These are phyloP conservation scores for Vanrija pseudolonga DNA, from an alignment of 1,284 basidiomycete species.

Conservation along the genomic window DNA sequence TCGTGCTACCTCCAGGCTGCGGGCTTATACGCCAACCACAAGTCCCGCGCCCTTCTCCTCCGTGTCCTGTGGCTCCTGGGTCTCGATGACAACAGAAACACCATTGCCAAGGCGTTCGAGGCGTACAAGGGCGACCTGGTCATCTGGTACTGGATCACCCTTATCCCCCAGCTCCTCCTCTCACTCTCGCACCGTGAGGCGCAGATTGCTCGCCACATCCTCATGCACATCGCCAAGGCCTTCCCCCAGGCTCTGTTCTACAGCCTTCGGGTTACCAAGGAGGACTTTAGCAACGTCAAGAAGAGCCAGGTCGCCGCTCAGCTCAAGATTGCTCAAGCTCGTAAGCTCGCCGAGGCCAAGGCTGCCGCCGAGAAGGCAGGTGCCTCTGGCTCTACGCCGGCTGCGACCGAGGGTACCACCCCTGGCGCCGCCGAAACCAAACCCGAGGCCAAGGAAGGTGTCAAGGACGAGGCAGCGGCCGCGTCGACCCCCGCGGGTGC, in stretches of 20 bases:
- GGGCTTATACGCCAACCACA: constrained; percentile 90
- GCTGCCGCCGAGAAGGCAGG: constrained; percentile 38
- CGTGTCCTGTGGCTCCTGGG: constrained; percentile 96
- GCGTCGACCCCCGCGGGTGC: constrained; percentile 12
- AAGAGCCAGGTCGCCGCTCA: constrained; percentile 31
- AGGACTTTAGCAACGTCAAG: constrained; percentile 65
- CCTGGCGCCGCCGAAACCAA: constrained; percentile 13
- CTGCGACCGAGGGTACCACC: constrained; percentile 33
- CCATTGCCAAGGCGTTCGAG: constrained; percentile 85
- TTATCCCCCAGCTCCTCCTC: constrained; percentile 92
- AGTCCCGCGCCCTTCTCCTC: constrained; percentile 85
- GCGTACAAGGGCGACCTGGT: constrained; percentile 95
- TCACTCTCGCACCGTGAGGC: constrained; percentile 89
- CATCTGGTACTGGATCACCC: constrained; percentile 98
- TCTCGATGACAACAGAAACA: constrained; percentile 71
- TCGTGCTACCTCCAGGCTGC: constrained; percentile 98
- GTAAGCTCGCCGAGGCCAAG: constrained; percentile 31
- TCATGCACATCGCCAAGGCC: constrained; percentile 85
- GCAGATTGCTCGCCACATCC: constrained; percentile 83
- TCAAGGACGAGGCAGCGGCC: constrained; percentile 26
- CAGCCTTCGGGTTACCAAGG: constrained; percentile 83
- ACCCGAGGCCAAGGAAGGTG: constrained; percentile 18
- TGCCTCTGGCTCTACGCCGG: constrained; percentile 45
- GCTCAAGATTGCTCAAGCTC: constrained; percentile 15
- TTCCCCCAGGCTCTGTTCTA: constrained; percentile 99